phyloP scores from a whole-genome alignment of 2,329 filamentous ascomycete species.

The Neonectria punicea region DNA sequence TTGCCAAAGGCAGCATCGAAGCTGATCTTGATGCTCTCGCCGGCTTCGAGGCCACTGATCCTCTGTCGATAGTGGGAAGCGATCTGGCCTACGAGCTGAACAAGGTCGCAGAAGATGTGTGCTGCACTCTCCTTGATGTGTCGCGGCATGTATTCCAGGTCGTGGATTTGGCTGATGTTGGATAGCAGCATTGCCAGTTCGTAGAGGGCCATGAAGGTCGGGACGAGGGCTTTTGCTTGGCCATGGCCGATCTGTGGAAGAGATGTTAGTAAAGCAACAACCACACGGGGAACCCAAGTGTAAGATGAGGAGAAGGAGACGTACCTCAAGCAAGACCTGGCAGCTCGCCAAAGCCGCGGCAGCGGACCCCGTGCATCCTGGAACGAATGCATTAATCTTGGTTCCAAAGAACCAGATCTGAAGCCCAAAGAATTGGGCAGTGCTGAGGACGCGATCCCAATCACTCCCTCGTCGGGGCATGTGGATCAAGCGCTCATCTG shows the following conservation, averaged over 20 bases:
- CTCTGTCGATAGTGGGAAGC: conserved; percentile 49
- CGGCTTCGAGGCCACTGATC: conserved; percentile 44
- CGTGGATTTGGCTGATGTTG: conserved; percentile 50
- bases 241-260: conserved; percentile 50
- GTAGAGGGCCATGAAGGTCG: conserved; percentile 53
- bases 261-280: background rate
- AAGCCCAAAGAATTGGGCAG: conserved; percentile 54
- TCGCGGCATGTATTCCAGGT: conserved; percentile 47
- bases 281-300: no score
- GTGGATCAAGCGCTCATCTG: conserved; percentile 52
- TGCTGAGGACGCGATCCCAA: conserved; percentile 54
- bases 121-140: conserved; percentile 47
- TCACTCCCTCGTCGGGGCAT: conserved; percentile 54
- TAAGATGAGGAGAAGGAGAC: background rate
- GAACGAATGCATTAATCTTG: conserved; percentile 43
- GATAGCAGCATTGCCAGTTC: conserved; percentile 52
- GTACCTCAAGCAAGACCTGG: conserved; percentile 52
- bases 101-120: conserved; percentile 49
- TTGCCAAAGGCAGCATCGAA: conserved; percentile 51
- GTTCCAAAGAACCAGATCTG: conserved; percentile 51
- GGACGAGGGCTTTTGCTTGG: conserved; percentile 51
- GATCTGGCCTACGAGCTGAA: conserved; percentile 49
- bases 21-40: conserved; percentile 43
- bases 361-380: conserved; percentile 33
- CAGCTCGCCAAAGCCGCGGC: conserved; percentile 51